Conservation (phyloP, 805 yeast genomes). For the Candida lessepsii region DNA sequence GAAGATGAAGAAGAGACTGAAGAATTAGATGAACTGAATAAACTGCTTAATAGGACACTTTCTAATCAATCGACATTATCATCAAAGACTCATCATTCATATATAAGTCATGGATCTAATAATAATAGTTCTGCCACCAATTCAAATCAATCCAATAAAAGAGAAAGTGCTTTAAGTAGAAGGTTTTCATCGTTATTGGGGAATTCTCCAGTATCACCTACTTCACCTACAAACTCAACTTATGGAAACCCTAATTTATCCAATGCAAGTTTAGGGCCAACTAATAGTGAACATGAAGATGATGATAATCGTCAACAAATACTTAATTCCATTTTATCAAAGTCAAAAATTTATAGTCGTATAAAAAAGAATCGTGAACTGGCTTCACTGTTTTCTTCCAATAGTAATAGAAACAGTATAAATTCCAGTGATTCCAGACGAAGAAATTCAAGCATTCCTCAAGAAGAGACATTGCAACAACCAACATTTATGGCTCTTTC, state of each 20-base stretch:
- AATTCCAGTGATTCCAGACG: conserved; percentile 21
- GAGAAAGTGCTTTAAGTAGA: conserved; percentile 14
- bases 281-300: conserved; percentile 10
- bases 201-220: conserved; percentile 1
- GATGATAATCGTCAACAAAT: conserved; percentile 12
- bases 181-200: conserved; percentile 20
- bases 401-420: conserved; percentile 23
- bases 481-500: conserved; percentile 12
- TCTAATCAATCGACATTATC: conserved; percentile 17
- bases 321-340: conserved; percentile 21
- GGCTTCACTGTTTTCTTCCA: conserved; percentile 25
- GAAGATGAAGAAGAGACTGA: conserved; percentile 22
- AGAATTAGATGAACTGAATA: conserved; percentile 12
- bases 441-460: conserved; percentile 12
- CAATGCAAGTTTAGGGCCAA: not conserved
- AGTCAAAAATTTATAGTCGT: conserved; percentile 36
- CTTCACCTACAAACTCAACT: not conserved
- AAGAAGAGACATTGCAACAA: conserved; percentile 13
- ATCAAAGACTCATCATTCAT: conserved; percentile 13
- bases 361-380: conserved; percentile 38
- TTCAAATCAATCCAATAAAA: conserved; percentile 7
- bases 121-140: not conserved
- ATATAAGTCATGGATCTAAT: conserved; percentile 11
- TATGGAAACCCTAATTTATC: not conserved
- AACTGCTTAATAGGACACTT: conserved; percentile 12